phyloP scores from a whole-genome alignment of 208 protist species.

The Crithidia thermophila region DNA sequence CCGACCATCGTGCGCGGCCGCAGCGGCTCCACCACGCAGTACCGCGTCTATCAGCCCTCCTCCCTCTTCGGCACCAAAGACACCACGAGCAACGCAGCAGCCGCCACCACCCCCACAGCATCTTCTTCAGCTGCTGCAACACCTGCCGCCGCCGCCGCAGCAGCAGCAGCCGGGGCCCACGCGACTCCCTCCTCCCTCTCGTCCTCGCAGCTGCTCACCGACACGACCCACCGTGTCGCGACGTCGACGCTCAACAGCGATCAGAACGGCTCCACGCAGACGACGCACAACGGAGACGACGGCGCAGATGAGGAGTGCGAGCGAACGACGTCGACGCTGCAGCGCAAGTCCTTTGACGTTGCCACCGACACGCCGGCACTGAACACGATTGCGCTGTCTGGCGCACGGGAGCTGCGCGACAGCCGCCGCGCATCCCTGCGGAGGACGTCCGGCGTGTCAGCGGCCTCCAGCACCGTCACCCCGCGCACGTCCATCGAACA shows the following conservation, averaged over 20 bases:
- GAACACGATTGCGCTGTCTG: no score
- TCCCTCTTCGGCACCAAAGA: conserved; percentile 1
- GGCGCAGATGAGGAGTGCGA: neutral
- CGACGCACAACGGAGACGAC: neutral
- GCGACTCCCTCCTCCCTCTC: conserved; percentile 6
- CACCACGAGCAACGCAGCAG: no score
- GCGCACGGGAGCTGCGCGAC: neutral
- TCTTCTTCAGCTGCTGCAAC: neutral
- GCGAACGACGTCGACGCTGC: neutral
- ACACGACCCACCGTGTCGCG: neutral
- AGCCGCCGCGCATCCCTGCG: neutral
- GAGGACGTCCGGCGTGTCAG: neutral
- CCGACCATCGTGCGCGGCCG: neutral
- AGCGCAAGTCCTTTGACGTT: neutral
- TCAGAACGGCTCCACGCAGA: neutral
- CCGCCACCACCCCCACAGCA: no score
- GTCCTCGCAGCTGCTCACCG: neutral
- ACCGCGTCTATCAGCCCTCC: neutral
- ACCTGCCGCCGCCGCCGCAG: neutral
- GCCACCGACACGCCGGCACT: no score
- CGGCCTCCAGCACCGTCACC: neutral
- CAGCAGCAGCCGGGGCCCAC: neutral
- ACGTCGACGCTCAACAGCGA: neutral
- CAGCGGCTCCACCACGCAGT: neutral
- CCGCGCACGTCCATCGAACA: neutral